Base-by-base conservation (phyloP, 2,329 filamentous ascomycete genomes). In the Coniella lustricola region DNA sequence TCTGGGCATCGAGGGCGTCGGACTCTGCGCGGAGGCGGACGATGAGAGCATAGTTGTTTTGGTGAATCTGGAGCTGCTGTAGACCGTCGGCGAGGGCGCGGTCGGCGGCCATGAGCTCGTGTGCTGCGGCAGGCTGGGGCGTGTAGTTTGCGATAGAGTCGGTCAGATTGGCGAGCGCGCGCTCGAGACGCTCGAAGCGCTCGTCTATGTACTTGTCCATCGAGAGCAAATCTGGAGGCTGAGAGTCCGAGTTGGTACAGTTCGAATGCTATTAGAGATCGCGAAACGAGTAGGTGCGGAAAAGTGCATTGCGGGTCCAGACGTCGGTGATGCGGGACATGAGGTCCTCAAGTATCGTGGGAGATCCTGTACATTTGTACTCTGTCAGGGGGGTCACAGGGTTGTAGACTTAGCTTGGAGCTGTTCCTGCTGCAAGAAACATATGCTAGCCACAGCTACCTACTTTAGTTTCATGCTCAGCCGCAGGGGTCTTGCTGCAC, bases 121-220 rank as follows among this genome's bases (percentile, higher is more conserved):
- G 71, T 5, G 84, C 85, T 21, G 83, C 79, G 32, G 73, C 66
- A 4, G 78, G 70, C 7, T 84, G 87, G 0, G 88, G 87, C 59
- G 90, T 88, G 67, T 90, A 91, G 55, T 88, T 86, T 5, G 86
- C 76, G 54, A 94, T 85, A 0, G 87, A 90, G 62, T 90, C 85
- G 57, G 90, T 83, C 31, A 94, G 72, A 22, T 72, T 80, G 12
- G 77, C 75, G 17, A 94, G 71, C 1, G 81, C 79, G 58, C 76
- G 79, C 58, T 86, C 83, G 25, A 87, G 70, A 42, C 80, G 77
- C 61, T 84, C 79, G 52, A 87, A 84, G 57, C 77, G 79, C 39
- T 60, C 62, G 54, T 85, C 79, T 7, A 87, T 73, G 42, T 75
- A 67, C 40, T 73, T 73, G 55, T 87, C 78, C 83, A 87, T 87